Evolutionary conservation across 1,284 basidiomycete species (phyloP), one percentile per base, ranked within the genome.

Genomic region (Rhodotorula sp.): DNA sequence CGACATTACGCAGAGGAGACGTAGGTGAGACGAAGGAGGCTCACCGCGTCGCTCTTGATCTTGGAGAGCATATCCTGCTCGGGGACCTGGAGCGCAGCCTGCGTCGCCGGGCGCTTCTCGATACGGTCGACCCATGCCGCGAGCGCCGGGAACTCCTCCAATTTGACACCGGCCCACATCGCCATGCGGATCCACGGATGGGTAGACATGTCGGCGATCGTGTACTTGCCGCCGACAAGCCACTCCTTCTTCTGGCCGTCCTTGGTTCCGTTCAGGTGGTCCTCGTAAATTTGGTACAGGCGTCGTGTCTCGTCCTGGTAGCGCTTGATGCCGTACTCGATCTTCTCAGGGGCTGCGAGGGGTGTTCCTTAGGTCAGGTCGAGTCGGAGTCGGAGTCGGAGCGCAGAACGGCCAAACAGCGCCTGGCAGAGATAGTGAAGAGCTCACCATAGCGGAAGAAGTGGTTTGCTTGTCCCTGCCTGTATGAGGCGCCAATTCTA

Each of bases 301-400:
- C 74, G 62, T 36, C 49, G 55, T 0, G 72, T 72, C 63, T 75
- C 74, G 58, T 72, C 66, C 58, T 72, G 72, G 67, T 71, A 69
- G 11, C 69, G 58, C n/a, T 57, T 39, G 65, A 73, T 73, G 34
- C 69, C 71, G 60, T 69, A 73, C 9, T 44, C 49, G 27, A 75
- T 70, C 66, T 75, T 74, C 66, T 74, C 72, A 2, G 74, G 74
- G 0, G 74, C 72, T 44, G 39, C 39, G 39, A 17, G 19, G 39
- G 39, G 7, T 17, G 11, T 44, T 44, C 39, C 13, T 44, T 15
- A 13, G 11, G 11, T 44, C 9, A 44, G 39, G 13, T 44, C 39
- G 39, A 13, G 11, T 44, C 39, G 39, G 19, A 8, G 13, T 44
- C 11, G 36, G 36, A 39, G 13, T n/a, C n/a, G n/a, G n/a, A n/a